A percentile compares a stretch with the other conserved stretches of the same genome.
These are phyloP conservation scores for Conoideocrella luteorostrata DNA, from an alignment of 2,329 filamentous ascomycete genomes.

Conservation along the genomic window DNA sequence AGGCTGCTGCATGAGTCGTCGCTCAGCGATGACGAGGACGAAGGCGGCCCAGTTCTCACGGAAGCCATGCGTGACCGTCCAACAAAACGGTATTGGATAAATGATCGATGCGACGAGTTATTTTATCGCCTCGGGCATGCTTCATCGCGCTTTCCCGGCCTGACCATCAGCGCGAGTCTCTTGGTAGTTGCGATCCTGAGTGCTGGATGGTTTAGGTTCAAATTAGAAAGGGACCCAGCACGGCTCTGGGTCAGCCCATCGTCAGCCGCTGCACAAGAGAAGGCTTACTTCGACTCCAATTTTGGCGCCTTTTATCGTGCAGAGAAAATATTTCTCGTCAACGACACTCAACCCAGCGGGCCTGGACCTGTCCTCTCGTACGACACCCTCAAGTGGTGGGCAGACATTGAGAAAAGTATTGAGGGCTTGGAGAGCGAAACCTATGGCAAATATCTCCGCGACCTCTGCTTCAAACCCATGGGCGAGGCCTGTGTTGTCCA, in stretches of 20 bases:
- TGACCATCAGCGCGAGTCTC: slow-evolving; percentile 75
- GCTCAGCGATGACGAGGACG: slow-evolving; percentile 88
- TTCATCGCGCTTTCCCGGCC: slow-evolving; percentile 75
- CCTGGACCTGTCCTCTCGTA: slow-evolving; percentile 77
- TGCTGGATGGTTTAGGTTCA: slow-evolving; percentile 79
- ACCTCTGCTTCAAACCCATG: slow-evolving; percentile 92
- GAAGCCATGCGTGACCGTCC: slow-evolving; percentile 73
- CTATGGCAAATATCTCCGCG: slow-evolving; percentile 63
- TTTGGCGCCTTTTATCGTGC: slow-evolving; percentile 96
- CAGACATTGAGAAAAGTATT: slow-evolving; percentile 76
- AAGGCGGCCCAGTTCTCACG: slow-evolving; percentile 70
- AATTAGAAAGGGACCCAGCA: slow-evolving; percentile 86
- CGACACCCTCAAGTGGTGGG: slow-evolving; percentile 90
- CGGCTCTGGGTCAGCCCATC: slow-evolving; percentile 94
- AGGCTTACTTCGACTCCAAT: slow-evolving; percentile 84
- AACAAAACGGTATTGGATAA: slow-evolving; percentile 73
- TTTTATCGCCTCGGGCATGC: slow-evolving; percentile 76
- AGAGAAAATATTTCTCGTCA: slow-evolving; percentile 89
- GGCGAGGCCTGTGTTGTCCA: slow-evolving; percentile 87
- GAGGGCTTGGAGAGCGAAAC: slow-evolving; percentile 63
- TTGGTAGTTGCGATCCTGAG: slow-evolving; percentile 72
- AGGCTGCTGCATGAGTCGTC: slow-evolving; percentile 77
- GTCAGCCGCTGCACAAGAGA: slow-evolving; percentile 85
- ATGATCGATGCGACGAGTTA: slow-evolving; percentile 70
- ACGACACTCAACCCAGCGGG: slow-evolving; percentile 62